A percentile compares a stretch with the other conserved stretches of the same genome.
phyloP scores from a whole-genome alignment of 2,329 filamentous ascomycete genomes.

The Colletotrichum cuscutae region DNA sequence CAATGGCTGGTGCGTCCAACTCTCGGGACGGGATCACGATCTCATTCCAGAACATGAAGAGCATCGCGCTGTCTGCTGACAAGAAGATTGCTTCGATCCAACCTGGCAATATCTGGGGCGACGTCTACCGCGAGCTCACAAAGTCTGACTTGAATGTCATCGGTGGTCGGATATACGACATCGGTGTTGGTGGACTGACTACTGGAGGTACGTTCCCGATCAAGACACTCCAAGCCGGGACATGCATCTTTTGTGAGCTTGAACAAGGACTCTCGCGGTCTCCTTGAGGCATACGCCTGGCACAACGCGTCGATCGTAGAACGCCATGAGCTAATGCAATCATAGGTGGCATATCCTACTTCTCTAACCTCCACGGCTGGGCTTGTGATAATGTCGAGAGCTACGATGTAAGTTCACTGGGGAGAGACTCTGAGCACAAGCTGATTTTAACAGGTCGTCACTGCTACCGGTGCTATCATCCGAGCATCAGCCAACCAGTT shows the following conservation, averaged over 20 bases:
- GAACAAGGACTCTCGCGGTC: too few species aligned
- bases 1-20: slow-evolving; percentile 31
- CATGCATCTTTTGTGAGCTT: too few species aligned
- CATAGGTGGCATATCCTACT: slow-evolving; percentile 36
- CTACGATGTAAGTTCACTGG: background rate
- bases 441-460: slow-evolving; percentile 47
- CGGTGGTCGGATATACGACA: slow-evolving; percentile 50
- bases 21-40: slow-evolving; percentile 26
- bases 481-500: slow-evolving; percentile 53
- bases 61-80: slow-evolving; percentile 40
- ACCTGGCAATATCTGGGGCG: slow-evolving; percentile 51
- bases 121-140: slow-evolving; percentile 50
- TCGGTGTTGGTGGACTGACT: slow-evolving; percentile 54
- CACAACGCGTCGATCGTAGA: background rate
- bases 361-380: slow-evolving; percentile 49
- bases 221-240: too few species aligned
- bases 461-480: slow-evolving; percentile 54
- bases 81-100: slow-evolving; percentile 47
- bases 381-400: slow-evolving; percentile 54
- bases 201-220: slow-evolving; percentile 42
- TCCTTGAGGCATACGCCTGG: too few species aligned
- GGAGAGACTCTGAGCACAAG: background rate
- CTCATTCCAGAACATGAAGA: slow-evolving; percentile 21
- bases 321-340: background rate
- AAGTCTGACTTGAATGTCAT: slow-evolving; percentile 45